phyloP scores from a whole-genome alignment of 164 flowering plant genomes.

The Dillenia suffruticosa region DNA sequence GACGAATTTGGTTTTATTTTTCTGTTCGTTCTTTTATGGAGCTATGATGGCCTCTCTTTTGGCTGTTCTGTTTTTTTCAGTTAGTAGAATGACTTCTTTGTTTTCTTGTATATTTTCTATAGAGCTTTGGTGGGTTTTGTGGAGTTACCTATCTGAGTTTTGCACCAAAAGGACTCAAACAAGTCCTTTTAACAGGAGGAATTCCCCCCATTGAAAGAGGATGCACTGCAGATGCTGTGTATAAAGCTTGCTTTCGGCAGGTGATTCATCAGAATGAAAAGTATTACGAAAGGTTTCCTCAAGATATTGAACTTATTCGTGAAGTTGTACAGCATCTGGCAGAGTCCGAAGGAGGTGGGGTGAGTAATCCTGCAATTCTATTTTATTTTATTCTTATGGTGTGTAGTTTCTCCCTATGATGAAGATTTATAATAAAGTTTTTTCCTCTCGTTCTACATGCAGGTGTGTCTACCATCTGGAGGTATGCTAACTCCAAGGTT shows the following conservation, averaged over 20 bases:
- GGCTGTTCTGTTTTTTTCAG: not conserved
- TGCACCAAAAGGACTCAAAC: conserved; percentile 84
- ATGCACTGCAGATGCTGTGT: conserved; percentile 79
- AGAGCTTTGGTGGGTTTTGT: conserved; percentile 98
- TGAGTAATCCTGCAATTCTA: conserved; percentile 20
- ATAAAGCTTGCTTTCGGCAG: conserved; percentile 58
- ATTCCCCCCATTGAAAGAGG: conserved; percentile 75
- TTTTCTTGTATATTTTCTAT: conserved; percentile 16
- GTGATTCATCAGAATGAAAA: conserved; percentile 71
- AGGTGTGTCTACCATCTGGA: conserved; percentile 95
- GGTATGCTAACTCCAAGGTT: conserved; percentile 82
- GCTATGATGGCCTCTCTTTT: too few relatives aligned
- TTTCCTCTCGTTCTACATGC: not conserved
- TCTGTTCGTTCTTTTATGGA: too few relatives aligned
- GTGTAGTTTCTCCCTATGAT: not conserved
- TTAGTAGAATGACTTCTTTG: not conserved
- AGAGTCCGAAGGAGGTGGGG: conserved; percentile 82
- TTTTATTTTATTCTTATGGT: conserved; percentile 4
- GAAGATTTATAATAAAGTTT: not conserved
- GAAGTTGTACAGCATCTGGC: conserved; percentile 75
- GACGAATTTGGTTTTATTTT: too few relatives aligned
- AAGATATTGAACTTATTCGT: conserved; percentile 68
- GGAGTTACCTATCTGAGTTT: conserved; percentile 92
- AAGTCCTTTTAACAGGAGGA: conserved; percentile 93
- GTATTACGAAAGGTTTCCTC: conserved; percentile 90